Percentiles rank a stretch among this genome's conserved stretches.
These are phyloP conservation scores for Rutstroemia sydowiana DNA, from an alignment of 2,329 filamentous ascomycete species.

Conservation along the genomic window DNA sequence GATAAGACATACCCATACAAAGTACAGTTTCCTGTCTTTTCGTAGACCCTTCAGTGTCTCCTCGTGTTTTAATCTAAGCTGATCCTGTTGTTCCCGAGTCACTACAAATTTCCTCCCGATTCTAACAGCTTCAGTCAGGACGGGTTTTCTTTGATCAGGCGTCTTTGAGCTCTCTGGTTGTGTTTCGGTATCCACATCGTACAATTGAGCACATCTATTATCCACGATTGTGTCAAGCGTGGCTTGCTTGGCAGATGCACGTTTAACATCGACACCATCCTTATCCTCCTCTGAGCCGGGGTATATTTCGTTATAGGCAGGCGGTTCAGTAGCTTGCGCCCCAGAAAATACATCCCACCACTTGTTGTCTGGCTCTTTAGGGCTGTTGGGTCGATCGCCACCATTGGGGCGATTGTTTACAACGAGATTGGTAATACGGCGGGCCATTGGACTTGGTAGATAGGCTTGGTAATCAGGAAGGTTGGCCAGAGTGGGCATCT, in stretches of 20 bases:
- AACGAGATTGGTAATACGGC: slow-evolving; percentile 67
- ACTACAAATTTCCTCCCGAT: slow-evolving; percentile 58
- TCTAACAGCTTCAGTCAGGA: slow-evolving; percentile 39
- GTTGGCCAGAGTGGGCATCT: slow-evolving; percentile 48
- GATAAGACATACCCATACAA: slow-evolving; percentile 51
- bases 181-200: slow-evolving; percentile 33
- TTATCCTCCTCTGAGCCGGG: slow-evolving; percentile 35
- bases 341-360: slow-evolving; percentile 64
- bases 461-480: slow-evolving; percentile 68
- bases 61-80: slow-evolving; percentile 52
- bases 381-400: slow-evolving; percentile 12
- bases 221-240: slow-evolving; percentile 53
- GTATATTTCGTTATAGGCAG: slow-evolving; percentile 74
- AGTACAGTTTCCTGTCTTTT: slow-evolving; percentile 59
- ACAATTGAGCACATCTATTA: slow-evolving; percentile 46
- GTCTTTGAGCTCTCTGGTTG: slow-evolving; percentile 25
- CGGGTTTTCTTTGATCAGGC: slow-evolving; percentile 34
- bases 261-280: slow-evolving; percentile 45
- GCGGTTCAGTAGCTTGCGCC: slow-evolving; percentile 49
- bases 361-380: slow-evolving; percentile 44
- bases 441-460: slow-evolving; percentile 54
- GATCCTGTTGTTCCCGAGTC: slow-evolving; percentile 58
- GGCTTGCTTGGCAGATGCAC: slow-evolving; percentile 49
- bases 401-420: slow-evolving; percentile 35
- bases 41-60: slow-evolving; percentile 56